phyloP scores from a whole-genome alignment of 148 eudicot genomes.

The Salicornia ramosissima region DNA sequence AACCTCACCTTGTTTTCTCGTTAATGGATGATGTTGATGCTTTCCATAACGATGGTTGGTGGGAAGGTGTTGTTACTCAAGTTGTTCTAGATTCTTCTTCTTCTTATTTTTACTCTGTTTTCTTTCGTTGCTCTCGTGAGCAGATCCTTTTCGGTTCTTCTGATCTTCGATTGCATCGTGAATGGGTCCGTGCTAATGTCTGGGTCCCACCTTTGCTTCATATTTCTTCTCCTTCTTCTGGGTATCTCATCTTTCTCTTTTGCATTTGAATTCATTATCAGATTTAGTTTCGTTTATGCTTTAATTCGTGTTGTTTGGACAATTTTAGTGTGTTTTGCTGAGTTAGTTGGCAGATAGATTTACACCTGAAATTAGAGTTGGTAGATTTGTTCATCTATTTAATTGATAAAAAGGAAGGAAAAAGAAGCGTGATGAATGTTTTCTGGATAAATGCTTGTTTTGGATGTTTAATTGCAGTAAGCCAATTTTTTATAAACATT shows the following conservation, averaged over 20 bases:
- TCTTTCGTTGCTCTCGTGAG: constrained; percentile 49
- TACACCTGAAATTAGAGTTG: too few species aligned
- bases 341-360: too few species aligned
- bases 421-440: too few species aligned
- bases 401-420: too few species aligned
- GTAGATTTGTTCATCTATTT: too few species aligned
- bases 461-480: too few species aligned
- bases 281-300: not conserved
- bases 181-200: constrained; percentile 44
- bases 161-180: constrained; percentile 53
- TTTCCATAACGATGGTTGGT: constrained; percentile 71
- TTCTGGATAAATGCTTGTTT: too few species aligned
- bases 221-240: constrained; percentile 17
- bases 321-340: not conserved
- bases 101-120: constrained; percentile 27
- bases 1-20: constrained; percentile 17
- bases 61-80: constrained; percentile 60
- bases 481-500: too few species aligned
- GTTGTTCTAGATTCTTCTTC: constrained; percentile 9
- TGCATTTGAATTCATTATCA: too few species aligned
- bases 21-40: constrained; percentile 59
- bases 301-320: not conserved
- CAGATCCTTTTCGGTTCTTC: constrained; percentile 38
- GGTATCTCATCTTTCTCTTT: constrained; percentile 3
- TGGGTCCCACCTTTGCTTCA: constrained; percentile 43